Base-by-base conservation (phyloP, 345 rosid species). In the Arabis hirsuta region DNA sequence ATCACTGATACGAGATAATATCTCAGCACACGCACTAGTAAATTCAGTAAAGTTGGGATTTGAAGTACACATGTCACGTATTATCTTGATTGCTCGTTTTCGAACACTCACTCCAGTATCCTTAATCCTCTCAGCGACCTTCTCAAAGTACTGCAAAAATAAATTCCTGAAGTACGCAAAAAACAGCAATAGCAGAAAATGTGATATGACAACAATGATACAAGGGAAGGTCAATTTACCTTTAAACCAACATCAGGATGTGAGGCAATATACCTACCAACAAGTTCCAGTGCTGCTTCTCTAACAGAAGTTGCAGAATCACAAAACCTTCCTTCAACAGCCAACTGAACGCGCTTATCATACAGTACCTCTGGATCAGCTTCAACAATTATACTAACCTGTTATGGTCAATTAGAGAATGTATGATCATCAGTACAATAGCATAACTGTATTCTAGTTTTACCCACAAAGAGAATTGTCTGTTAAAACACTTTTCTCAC, bases 281-380 rank as follows among this genome's bases (percentile, higher is more conserved):
- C 99, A 78, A 95, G 98, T 82, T 95, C 99, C 76, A 95, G 78
- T 50, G 99, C 99, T 46, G 99, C 98, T 81, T 95, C 98, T 78
- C 99, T 95, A 26, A 85, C 99, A 72, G 99, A 95, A 77, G 92
- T 95, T 59, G 99, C 96, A 22, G 99, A 95, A 81, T 95, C 99
- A 68, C 99, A 95, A 81, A 95, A 91, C 84, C 99, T 88, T 82
- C 98, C 99, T 78, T 95, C 97, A 78, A 95, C 98, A 78, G 99
- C 99, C 77, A 85, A 68, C 76, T 95, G 99, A 61, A 95, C 97
- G 67, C 90, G 97, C 65, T 86, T 87, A 78, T 95, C 98, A 56
- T 97, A 79, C 74, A 91, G 79, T 50, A 95, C 99, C 86, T 90
- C 99, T 32, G 99, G 98, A 79, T 95, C 99, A 75, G 86, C 87